Evolutionary conservation across 1,284 basidiomycete species (phyloP), one percentile per base, ranked within the genome.

Genomic region (Heimioporus retisporus): DNA sequence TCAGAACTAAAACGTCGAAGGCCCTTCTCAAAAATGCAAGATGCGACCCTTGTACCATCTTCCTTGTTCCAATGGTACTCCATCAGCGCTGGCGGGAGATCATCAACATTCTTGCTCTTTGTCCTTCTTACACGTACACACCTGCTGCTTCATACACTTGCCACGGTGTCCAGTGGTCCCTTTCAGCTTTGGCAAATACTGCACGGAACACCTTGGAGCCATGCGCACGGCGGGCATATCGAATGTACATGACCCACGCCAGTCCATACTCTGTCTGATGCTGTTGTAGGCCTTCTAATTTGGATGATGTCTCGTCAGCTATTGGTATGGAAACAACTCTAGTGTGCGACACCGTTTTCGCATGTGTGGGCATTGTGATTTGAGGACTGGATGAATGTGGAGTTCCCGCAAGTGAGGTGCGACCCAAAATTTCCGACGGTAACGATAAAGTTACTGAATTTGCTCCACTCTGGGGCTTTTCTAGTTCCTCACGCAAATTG

Each of bases 31-130:
- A 98, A 99, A 68, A 99, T 97, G 64, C 96, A 90, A 59, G 91
- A 94, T 0, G 97, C 95, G 23, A 99, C 92, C 11, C 86, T 85
- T 46, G 91, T 85, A 59, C 76, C 79, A 53, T 75, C 77, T 58
- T 96, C 95, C 75, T 96, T 95, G 66, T 93, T 96, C 78, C 92
- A 94, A 80, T 98, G 96, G 77, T 98, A 98, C 80, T 99, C 97
- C 90, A 97, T 95, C 73, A 98, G 80, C 0, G 97, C 98, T 94
- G 77, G 65, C 58, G 65, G 66, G 28, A 51, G 57, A n/a, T 60
- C 10, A 60, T 79, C 55, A 63, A 68, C 44, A 43, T 48, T 21
- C n/a, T 60, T 53, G 59, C 54, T 59, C 35, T 46, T 57, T 44
- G 68, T 28, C 59, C 62, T 28, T 54, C 46, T 64, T 55, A 35